Evolutionary conservation across 768 basidiomycete genomes (phyloP).

Genomic region (Suillus plorans): DNA sequence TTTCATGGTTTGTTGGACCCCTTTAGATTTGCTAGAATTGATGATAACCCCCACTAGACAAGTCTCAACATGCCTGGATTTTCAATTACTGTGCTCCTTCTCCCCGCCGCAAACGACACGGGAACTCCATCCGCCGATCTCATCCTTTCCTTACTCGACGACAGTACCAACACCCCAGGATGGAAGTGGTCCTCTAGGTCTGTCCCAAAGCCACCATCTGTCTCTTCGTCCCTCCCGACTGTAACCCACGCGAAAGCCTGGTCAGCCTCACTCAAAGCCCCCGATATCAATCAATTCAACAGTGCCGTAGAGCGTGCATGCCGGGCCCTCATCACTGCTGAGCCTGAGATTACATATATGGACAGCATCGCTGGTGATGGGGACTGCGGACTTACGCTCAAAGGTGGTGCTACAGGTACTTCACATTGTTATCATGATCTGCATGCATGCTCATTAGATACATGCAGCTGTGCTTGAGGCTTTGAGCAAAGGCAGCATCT

Average conservation of each 20-base stretch:
- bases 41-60: conserved; percentile 47
- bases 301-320: conserved; percentile 58
- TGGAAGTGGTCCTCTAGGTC: conserved; percentile 76
- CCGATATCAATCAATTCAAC: conserved; percentile 52
- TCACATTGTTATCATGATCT: background rate
- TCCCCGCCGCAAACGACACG: conserved; percentile 50
- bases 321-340: conserved; percentile 66
- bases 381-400: conserved; percentile 67
- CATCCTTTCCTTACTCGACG: conserved; percentile 71
- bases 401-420: conserved; percentile 71
- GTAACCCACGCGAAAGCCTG: conserved; percentile 5
- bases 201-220: conserved; percentile 32
- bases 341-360: conserved; percentile 88
- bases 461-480: conserved; percentile 57
- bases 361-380: conserved; percentile 94
- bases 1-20: conserved; percentile 66
- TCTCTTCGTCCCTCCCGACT: conserved; percentile 13
- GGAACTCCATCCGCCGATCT: conserved; percentile 38
- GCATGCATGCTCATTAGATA: conserved; percentile 8
- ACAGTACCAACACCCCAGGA: conserved; percentile 66
- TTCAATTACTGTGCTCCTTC: conserved; percentile 77
- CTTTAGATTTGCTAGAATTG: background rate
- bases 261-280: conserved; percentile 31
- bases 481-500: conserved; percentile 54
- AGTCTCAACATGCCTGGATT: conserved; percentile 94